Evolutionary conservation across 2,329 filamentous ascomycete species (phyloP).

Genomic region (Colletotrichum magnum): DNA sequence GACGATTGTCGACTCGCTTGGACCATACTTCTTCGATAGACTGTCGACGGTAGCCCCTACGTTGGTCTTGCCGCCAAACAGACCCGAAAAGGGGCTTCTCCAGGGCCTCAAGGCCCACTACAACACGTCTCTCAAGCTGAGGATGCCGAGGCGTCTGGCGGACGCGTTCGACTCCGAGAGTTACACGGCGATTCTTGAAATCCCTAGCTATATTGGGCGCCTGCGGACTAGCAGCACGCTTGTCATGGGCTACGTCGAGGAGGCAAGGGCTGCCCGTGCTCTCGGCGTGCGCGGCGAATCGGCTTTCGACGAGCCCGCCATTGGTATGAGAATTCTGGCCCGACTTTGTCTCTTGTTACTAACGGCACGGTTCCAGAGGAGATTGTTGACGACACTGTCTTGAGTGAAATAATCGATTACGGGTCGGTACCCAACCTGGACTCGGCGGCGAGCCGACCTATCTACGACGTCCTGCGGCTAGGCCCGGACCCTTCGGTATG

Average conservation of each 20-base stretch:
- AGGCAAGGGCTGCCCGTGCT: slow-evolving; percentile 61
- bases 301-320: slow-evolving; percentile 60
- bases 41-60: slow-evolving; percentile 66
- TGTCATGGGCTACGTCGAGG: slow-evolving; percentile 67
- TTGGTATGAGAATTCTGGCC: slow-evolving; percentile 54
- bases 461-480: slow-evolving; percentile 62
- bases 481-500: slow-evolving; percentile 67
- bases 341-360: neutral
- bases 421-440: slow-evolving; percentile 66
- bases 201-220: slow-evolving; percentile 59
- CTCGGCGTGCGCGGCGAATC: slow-evolving; percentile 57
- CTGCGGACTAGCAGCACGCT: slow-evolving; percentile 66
- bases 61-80: slow-evolving; percentile 48
- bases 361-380: slow-evolving; percentile 51
- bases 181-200: slow-evolving; percentile 65
- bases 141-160: slow-evolving; percentile 57
- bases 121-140: slow-evolving; percentile 60
- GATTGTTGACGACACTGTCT: slow-evolving; percentile 53
- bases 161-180: slow-evolving; percentile 65
- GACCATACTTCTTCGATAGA: slow-evolving; percentile 68
- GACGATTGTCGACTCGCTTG: slow-evolving; percentile 70
- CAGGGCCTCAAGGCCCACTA: slow-evolving; percentile 63
- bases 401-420: slow-evolving; percentile 65
- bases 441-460: slow-evolving; percentile 51
- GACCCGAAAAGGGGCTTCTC: slow-evolving; percentile 49